A percentile compares a stretch with the other conserved stretches of the same genome.
phyloP scores from a whole-genome alignment of 164 flowering plant genomes.

The Stephania japonica region DNA sequence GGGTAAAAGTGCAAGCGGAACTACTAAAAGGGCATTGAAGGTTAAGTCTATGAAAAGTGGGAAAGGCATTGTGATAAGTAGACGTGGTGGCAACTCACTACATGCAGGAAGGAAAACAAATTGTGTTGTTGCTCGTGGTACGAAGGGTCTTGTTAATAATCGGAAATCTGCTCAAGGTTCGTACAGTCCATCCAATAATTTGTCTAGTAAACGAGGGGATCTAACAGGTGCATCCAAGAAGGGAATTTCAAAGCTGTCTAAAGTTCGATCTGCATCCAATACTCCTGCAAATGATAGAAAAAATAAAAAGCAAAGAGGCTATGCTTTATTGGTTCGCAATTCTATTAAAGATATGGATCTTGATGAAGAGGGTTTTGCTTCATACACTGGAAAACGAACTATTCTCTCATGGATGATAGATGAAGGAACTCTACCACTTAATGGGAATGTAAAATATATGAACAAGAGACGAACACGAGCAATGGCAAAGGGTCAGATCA shows the following conservation, averaged over 20 bases:
- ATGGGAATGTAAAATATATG: slow-evolving; percentile 81
- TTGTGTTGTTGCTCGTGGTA: not conserved
- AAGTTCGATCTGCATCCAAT: slow-evolving; percentile 17
- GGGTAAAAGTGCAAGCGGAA: slow-evolving; percentile 22
- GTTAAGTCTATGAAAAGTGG: slow-evolving; percentile 29
- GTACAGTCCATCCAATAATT: no score
- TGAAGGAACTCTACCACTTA: slow-evolving; percentile 54
- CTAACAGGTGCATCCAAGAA: slow-evolving; percentile 6
- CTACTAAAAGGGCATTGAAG: slow-evolving; percentile 16
- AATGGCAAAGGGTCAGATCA: slow-evolving; percentile 77
- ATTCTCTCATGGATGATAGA: slow-evolving; percentile 89
- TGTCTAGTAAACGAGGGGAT: not conserved
- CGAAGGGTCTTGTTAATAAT: not conserved
- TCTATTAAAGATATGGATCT: slow-evolving; percentile 41
- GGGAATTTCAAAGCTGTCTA: slow-evolving; percentile 1
- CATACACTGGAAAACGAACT: slow-evolving; percentile 74
- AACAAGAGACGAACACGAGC: slow-evolving; percentile 55
- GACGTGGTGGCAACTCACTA: slow-evolving; percentile 22
- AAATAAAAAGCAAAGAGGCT: slow-evolving; percentile 54
- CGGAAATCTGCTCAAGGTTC: not conserved
- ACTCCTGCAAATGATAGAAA: slow-evolving; percentile 42
- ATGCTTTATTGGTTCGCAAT: slow-evolving; percentile 68
- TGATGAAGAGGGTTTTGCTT: slow-evolving; percentile 54
- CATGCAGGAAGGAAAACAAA: slow-evolving; percentile 16
- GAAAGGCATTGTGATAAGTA: slow-evolving; percentile 8